phyloP scores from a whole-genome alignment of 148 eudicot species.

The Bassia scoparia region DNA sequence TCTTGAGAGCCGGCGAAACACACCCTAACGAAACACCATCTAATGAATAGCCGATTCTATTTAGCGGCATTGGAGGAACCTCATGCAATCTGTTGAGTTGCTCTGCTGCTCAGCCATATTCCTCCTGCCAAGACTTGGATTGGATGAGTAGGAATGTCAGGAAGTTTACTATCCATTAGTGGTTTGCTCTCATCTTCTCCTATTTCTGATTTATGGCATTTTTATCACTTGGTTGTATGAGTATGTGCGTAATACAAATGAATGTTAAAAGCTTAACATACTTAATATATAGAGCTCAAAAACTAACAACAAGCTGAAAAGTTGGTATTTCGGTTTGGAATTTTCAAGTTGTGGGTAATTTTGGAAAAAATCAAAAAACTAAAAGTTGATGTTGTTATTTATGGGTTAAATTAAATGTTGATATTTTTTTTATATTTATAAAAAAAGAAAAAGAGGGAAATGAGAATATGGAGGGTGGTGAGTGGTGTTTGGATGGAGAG shows the following conservation, averaged over 20 bases:
- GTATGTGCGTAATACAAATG: too few species aligned
- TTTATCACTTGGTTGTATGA: not conserved
- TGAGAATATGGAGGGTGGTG: not conserved
- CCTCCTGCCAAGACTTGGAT: constrained; percentile 82
- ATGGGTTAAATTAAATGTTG: too few species aligned
- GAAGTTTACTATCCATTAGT: constrained; percentile 76
- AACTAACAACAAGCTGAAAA: too few species aligned
- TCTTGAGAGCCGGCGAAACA: constrained; percentile 82
- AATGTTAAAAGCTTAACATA: too few species aligned
- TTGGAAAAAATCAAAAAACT: too few species aligned
- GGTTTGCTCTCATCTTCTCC: constrained; percentile 55
- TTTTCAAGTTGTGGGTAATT: too few species aligned
- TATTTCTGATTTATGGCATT: not conserved
- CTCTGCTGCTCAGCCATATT: constrained; percentile 77
- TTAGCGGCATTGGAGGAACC: constrained; percentile 83
- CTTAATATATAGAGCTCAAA: too few species aligned
- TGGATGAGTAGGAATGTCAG: constrained; percentile 77
- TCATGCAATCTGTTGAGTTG: constrained; percentile 69
- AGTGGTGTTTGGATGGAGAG: not conserved
- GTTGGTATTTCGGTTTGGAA: too few species aligned
- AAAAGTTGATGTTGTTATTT: too few species aligned
- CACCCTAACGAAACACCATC: constrained; percentile 87
- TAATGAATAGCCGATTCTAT: constrained; percentile 62
- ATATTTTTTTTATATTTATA: not conserved
- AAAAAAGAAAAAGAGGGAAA: not conserved